A percentile compares a stretch with the other conserved stretches of the same genome.
Evolutionary conservation across 1,139 yeast species (phyloP).

Genomic region (Nakaseomyces bracarensis): DNA sequence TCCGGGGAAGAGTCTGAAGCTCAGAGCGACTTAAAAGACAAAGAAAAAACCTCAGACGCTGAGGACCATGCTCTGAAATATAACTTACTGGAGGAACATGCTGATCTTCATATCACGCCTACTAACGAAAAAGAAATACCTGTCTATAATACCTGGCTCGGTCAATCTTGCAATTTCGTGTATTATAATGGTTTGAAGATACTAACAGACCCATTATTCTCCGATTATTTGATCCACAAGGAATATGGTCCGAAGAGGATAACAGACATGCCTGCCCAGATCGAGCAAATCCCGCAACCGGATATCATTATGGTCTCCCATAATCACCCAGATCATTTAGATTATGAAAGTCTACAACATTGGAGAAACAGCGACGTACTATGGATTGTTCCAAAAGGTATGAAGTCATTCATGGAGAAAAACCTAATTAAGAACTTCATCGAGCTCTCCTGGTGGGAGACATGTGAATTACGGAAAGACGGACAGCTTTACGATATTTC

Average conservation of each 20-base stretch:
- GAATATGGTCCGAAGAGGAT: constrained; percentile 75
- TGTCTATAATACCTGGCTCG: constrained; percentile 69
- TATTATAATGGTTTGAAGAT: constrained; percentile 67
- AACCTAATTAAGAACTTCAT: constrained; percentile 41
- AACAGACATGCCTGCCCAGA: constrained; percentile 57
- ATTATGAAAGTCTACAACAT: constrained; percentile 46
- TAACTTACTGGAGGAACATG: constrained; percentile 26
- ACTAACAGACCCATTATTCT: constrained; percentile 78
- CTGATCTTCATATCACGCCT: constrained; percentile 8
- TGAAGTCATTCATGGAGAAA: constrained; percentile 50
- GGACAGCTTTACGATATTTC: constrained; percentile 64
- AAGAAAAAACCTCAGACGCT: neutral
- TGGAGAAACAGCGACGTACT: constrained; percentile 41
- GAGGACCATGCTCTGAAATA: constrained; percentile 5
- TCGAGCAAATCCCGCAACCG: constrained; percentile 56
- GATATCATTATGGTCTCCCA: constrained; percentile 78
- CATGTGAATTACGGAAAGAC: constrained; percentile 38
- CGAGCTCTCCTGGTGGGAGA: constrained; percentile 94
- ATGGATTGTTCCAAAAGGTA: constrained; percentile 86
- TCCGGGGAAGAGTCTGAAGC: constrained; percentile 7
- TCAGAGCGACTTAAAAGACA: constrained; percentile 37
- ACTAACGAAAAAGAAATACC: constrained; percentile 15
- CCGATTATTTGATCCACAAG: constrained; percentile 55
- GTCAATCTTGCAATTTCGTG: constrained; percentile 77
- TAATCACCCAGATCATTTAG: constrained; percentile 93